A percentile compares a stretch with the other conserved stretches of the same genome.
Evolutionary conservation across 2,329 filamentous ascomycete genomes (phyloP).

Genomic region (Aspergillus tamarii): DNA sequence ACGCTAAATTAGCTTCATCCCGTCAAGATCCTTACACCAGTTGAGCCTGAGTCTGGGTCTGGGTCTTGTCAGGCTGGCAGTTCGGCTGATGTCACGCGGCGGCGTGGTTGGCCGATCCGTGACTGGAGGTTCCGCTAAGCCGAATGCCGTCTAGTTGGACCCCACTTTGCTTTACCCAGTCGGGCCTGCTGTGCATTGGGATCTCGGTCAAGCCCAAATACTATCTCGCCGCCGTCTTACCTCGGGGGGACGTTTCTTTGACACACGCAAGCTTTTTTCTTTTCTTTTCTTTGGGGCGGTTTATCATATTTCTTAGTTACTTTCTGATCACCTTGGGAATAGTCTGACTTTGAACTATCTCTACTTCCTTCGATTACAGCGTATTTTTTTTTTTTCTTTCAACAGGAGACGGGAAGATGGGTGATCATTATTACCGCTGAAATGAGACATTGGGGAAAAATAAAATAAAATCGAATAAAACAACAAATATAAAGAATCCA

Average conservation of each 20-base stretch:
- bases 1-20: constrained; percentile 1
- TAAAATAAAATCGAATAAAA: neutral
- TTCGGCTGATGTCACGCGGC: constrained; percentile 4
- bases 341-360: no score
- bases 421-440: neutral
- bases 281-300: neutral
- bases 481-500: neutral
- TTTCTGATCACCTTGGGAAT: neutral
- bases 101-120: neutral
- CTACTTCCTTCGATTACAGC: neutral
- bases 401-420: neutral
- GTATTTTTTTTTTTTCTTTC: no score
- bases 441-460: neutral
- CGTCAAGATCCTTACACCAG: neutral
- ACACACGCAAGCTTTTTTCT: constrained; percentile 1
- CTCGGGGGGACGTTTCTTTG: neutral
- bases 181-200: constrained; percentile 16
- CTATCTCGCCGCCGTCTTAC: neutral
- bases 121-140: neutral
- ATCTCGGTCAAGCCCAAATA: neutral
- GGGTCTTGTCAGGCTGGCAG: neutral
- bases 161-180: constrained; percentile 13
- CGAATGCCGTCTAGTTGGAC: neutral
- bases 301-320: neutral
- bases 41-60: neutral